Evolutionary conservation across 2,329 filamentous ascomycete genomes (phyloP), one percentile per base, ranked within the genome.

Genomic region (Rhynchosporium graminicola): DNA sequence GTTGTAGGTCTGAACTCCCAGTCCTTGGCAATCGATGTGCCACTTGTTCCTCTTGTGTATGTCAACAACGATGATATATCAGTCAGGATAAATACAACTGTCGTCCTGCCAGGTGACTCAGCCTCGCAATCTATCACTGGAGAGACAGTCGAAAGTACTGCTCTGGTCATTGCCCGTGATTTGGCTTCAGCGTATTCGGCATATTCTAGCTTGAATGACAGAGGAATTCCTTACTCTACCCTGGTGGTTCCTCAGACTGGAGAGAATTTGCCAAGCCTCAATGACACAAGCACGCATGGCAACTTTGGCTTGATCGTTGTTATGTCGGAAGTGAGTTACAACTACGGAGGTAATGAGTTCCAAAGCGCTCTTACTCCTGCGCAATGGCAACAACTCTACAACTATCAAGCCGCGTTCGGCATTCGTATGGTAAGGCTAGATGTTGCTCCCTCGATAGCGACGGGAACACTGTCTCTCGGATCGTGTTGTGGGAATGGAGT

Each of bases 361-460:
- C 62, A 68, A 48, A 71, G 68, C 55, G 68, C 68, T 40, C 72
- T 87, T 61, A 86, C 82, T 8, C 69, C 77, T 6, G 78, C 77
- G 48, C 85, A 87, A 76, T 86, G 81, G 82, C 76, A 80, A 33
- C 71, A 78, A 55, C 72, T 87, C 2, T 85, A 83, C 67, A 76
- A 78, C 52, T 87, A 87, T 67, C 85, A 87, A 72, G 77, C 77
- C 1, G 74, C 74, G 33, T 87, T 85, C 65, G 82, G 83, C 20
- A 81, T 85, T 15, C 79, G 85, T 28, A 83, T 87, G 82, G 83
- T 87, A 33, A 81, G 84, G 54, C 74, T 85, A 20, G 83, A 86
- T 69, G 82, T 81, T 4, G 86, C 79, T 66, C 85, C 85, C 6
- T 78, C 78, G 5, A 71, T 79, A 12, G 77, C 79, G 9, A 83